phyloP scores from a whole-genome alignment of 2,329 filamentous ascomycete species.

The Exserohilum turcica region DNA sequence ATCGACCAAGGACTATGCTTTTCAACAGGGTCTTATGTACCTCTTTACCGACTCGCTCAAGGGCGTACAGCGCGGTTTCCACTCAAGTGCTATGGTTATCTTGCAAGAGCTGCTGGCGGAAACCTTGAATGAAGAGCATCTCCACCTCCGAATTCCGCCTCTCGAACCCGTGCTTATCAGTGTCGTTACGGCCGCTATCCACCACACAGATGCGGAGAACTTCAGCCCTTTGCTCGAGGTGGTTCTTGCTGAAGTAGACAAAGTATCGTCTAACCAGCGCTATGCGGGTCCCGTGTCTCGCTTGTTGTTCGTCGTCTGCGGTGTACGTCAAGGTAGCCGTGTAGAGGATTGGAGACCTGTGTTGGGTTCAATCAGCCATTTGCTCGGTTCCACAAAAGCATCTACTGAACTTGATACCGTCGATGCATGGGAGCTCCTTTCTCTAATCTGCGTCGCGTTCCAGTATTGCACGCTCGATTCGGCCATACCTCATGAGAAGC shows the following conservation, averaged over 20 bases:
- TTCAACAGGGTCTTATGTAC: slow-evolving; percentile 87
- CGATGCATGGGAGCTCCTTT: slow-evolving; percentile 48
- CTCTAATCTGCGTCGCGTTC: slow-evolving; percentile 66
- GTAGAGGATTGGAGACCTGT: slow-evolving; percentile 73
- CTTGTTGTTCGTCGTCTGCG: slow-evolving; percentile 71
- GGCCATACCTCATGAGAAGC: slow-evolving; percentile 70
- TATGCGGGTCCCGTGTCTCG: slow-evolving; percentile 37
- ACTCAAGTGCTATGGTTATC: slow-evolving; percentile 62
- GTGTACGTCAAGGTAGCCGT: slow-evolving; percentile 80
- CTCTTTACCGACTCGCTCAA: slow-evolving; percentile 84
- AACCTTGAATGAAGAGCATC: slow-evolving; percentile 30
- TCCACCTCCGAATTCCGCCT: slow-evolving; percentile 54
- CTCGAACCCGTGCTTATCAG: slow-evolving; percentile 70
- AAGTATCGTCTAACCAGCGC: slow-evolving; percentile 52
- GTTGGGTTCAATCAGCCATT: slow-evolving; percentile 51
- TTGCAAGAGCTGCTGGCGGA: slow-evolving; percentile 56
- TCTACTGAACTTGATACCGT: slow-evolving; percentile 33
- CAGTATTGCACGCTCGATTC: slow-evolving; percentile 79
- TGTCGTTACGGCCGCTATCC: slow-evolving; percentile 78
- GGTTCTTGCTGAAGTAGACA: slow-evolving; percentile 51
- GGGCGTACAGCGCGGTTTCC: slow-evolving; percentile 63
- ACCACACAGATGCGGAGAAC: slow-evolving; percentile 76
- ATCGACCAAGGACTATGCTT: slow-evolving; percentile 67
- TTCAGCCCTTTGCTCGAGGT: slow-evolving; percentile 71
- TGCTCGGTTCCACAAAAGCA: slow-evolving; percentile 46